Evolutionary conservation across 2,329 filamentous ascomycete species (phyloP).

Genomic region (Fusarium caatingaense): DNA sequence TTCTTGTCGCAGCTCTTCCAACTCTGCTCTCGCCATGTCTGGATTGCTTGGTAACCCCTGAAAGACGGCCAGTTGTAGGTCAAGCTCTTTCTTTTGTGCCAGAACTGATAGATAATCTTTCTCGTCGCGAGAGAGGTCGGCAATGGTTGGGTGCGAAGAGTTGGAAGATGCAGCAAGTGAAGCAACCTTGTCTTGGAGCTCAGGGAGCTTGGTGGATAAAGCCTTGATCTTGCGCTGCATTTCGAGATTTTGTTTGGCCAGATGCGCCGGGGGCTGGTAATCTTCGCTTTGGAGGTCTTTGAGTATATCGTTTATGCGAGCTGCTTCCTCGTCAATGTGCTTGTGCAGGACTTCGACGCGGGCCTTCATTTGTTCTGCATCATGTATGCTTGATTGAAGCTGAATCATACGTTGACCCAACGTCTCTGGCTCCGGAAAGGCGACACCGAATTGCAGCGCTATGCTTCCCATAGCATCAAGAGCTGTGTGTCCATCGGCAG

Average conservation of each 20-base stretch:
- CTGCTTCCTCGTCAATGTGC: conserved; percentile 65
- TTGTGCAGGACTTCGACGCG: conserved; percentile 67
- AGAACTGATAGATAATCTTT: conserved; percentile 68
- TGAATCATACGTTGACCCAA: conserved; percentile 66
- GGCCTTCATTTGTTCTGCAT: conserved; percentile 66
- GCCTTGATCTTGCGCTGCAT: conserved; percentile 76
- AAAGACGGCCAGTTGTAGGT: conserved; percentile 72
- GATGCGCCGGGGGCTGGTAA: conserved; percentile 66
- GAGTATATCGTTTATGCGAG: conserved; percentile 54
- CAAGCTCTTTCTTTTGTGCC: conserved; percentile 67
- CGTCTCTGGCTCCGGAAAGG: conserved; percentile 59
- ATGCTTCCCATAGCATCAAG: conserved; percentile 69
- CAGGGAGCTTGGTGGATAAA: conserved; percentile 73
- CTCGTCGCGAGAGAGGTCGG: conserved; percentile 69
- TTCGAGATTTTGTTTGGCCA: conserved; percentile 79
- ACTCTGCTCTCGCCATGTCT: conserved; percentile 74
- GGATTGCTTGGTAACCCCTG: conserved; percentile 78
- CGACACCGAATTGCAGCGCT: conserved; percentile 61
- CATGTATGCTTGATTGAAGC: conserved; percentile 65
- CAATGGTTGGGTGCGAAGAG: conserved; percentile 61
- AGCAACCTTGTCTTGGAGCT: conserved; percentile 65
- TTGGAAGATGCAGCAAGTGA: conserved; percentile 52
- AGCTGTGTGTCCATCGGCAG: conserved; percentile 63
- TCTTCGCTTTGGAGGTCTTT: conserved; percentile 56
- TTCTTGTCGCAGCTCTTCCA: conserved; percentile 74